These are phyloP conservation scores for Paramecium primaurelia DNA, from an alignment of 73 alveolate species.

Conservation along the genomic window DNA sequence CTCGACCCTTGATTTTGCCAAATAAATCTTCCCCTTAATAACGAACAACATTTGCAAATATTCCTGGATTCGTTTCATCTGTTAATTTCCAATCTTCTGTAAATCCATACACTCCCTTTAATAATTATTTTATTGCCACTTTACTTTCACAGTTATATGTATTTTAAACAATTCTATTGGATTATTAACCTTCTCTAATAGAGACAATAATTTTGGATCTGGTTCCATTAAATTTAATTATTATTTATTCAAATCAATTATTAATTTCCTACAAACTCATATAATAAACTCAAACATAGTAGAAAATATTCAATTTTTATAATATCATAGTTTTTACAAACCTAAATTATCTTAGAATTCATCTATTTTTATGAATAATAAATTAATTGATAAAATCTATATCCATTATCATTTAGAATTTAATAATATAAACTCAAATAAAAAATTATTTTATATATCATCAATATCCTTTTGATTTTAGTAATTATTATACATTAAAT, in stretches of 20 bases:
- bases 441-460: no score
- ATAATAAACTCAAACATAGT: no score
- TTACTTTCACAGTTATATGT: constrained; percentile 3
- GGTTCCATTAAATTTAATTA: constrained; percentile 3
- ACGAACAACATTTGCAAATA: constrained; percentile 62
- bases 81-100: constrained; percentile 59
- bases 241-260: neutral
- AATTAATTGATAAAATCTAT: no score
- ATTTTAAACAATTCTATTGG: constrained; percentile 31
- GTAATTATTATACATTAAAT: no score
- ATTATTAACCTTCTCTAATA: constrained; percentile 58
- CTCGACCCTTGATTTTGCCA: constrained; percentile 71
- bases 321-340: no score
- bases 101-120: constrained; percentile 48
- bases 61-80: constrained; percentile 56
- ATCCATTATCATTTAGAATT: no score
- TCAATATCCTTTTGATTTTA: no score
- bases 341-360: no score
- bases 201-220: constrained; percentile 53
- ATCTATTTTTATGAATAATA: no score
- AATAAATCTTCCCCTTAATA: constrained; percentile 49
- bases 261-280: neutral
- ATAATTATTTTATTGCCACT: neutral
- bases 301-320: no score
- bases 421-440: no score